phyloP scores from a whole-genome alignment of 768 basidiomycete genomes.

The Mycena pura region DNA sequence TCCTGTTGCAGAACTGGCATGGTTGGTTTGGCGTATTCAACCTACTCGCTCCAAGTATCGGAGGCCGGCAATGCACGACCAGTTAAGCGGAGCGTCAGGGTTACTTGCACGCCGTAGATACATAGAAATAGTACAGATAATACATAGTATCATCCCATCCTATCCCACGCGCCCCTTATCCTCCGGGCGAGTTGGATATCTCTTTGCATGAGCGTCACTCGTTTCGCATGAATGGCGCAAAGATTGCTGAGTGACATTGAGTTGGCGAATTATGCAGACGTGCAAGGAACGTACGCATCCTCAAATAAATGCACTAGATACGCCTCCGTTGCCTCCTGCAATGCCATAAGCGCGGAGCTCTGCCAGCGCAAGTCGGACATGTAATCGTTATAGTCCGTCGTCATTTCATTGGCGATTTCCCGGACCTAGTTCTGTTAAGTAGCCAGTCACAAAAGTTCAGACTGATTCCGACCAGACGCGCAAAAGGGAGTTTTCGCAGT shows the following conservation, averaged over 20 bases:
- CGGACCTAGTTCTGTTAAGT: constrained; percentile 67
- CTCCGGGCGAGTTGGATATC: constrained; percentile 97
- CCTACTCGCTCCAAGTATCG: too few relatives aligned
- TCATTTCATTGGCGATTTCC: constrained; percentile 93
- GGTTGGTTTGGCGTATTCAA: too few relatives aligned
- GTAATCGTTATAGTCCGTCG: constrained; percentile 73
- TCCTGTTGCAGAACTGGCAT: too few relatives aligned
- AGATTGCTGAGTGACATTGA: constrained; percentile 68
- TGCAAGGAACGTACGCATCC: constrained; percentile 81
- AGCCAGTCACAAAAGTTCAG: background rate
- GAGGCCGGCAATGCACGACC: background rate
- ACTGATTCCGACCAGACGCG: constrained; percentile 74
- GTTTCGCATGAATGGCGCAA: constrained; percentile 97
- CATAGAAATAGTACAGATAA: constrained; percentile 20
- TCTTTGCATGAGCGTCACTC: constrained; percentile 96
- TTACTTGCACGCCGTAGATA: constrained; percentile 11
- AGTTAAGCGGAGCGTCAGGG: too few relatives aligned
- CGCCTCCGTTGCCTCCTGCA: constrained; percentile 97
- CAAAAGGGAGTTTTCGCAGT: constrained; percentile 88
- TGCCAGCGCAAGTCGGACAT: constrained; percentile 85
- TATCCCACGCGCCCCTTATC: constrained; percentile 91
- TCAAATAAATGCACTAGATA: constrained; percentile 96
- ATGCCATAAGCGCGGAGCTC: constrained; percentile 87
- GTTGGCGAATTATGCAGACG: constrained; percentile 8
- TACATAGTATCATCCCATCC: constrained; percentile 54